These are phyloP conservation scores for Cicer chorassanicum DNA, from an alignment of 306 rosid species.

Conservation along the genomic window DNA sequence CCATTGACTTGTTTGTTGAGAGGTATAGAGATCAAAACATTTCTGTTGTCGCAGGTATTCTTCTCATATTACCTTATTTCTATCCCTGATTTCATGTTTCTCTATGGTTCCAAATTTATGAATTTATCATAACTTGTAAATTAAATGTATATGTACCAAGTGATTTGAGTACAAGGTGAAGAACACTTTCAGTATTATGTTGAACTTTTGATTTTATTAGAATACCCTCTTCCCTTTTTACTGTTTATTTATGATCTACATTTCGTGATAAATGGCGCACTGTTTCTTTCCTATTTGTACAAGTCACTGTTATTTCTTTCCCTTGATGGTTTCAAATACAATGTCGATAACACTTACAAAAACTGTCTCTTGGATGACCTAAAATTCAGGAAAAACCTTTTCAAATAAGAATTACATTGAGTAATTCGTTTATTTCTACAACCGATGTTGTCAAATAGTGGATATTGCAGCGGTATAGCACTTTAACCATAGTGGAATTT, in stretches of 20 bases:
- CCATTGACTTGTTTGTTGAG: slow-evolving; percentile 94
- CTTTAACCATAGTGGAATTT: too few relatives aligned
- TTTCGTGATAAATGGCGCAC: background rate
- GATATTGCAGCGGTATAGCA: too few relatives aligned
- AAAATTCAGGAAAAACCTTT: background rate
- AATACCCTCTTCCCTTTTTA: background rate
- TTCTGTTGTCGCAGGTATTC: slow-evolving; percentile 92
- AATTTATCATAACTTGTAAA: background rate
- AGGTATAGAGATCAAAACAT: slow-evolving; percentile 81
- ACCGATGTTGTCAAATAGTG: too few relatives aligned
- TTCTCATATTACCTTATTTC: background rate
- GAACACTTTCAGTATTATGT: slow-evolving; percentile 4
- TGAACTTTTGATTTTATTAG: background rate
- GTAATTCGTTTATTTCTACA: slow-evolving; percentile 12
- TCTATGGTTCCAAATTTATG: background rate
- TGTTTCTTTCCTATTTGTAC: slow-evolving; percentile 22
- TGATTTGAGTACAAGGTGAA: slow-evolving; percentile 15
- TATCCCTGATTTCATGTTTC: slow-evolving; percentile 5
- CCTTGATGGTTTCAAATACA: background rate
- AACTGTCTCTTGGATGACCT: slow-evolving; percentile 23
- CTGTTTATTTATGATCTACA: background rate
- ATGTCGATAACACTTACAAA: background rate
- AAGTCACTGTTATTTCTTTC: background rate
- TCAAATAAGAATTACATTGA: background rate
- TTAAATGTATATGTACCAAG: background rate